These are phyloP conservation scores for Phytophthora palmivora DNA, from an alignment of 352 stramenopile species.

Conservation along the genomic window DNA sequence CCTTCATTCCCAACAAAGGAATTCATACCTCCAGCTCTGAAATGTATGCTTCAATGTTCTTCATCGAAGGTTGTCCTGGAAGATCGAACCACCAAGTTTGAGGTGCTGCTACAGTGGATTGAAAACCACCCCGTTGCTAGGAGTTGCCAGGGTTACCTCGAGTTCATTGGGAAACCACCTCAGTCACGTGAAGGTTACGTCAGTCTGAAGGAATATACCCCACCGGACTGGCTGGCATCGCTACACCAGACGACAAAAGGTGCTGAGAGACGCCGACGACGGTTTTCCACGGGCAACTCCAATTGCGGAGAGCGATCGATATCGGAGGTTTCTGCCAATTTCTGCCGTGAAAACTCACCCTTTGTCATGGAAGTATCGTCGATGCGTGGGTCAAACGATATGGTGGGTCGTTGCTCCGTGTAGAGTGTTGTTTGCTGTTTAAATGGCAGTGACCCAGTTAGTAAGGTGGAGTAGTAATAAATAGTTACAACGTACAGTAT, in stretches of 20 bases:
- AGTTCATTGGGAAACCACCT: constrained; percentile 64
- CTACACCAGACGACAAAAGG: constrained; percentile 52
- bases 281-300: constrained; percentile 37
- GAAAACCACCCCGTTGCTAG: constrained; percentile 48
- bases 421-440: not conserved
- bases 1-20: constrained; percentile 66
- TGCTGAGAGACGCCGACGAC: constrained; percentile 32
- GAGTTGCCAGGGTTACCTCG: constrained; percentile 29
- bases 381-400: constrained; percentile 8
- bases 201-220: constrained; percentile 72
- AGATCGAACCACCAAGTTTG: constrained; percentile 57
- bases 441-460: no score
- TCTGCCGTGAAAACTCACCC: no score
- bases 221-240: constrained; percentile 60
- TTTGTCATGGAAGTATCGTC: not conserved
- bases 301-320: constrained; percentile 5
- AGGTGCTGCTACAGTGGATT: constrained; percentile 60
- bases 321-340: constrained; percentile 7
- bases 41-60: constrained; percentile 51
- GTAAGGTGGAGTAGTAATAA: no score
- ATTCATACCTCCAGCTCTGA: constrained; percentile 48
- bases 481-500: no score
- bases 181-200: constrained; percentile 65
- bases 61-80: constrained; percentile 50
- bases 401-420: constrained; percentile 10